Evolutionary conservation across 768 basidiomycete genomes (phyloP).

Genomic region (Roridomyces roridus): DNA sequence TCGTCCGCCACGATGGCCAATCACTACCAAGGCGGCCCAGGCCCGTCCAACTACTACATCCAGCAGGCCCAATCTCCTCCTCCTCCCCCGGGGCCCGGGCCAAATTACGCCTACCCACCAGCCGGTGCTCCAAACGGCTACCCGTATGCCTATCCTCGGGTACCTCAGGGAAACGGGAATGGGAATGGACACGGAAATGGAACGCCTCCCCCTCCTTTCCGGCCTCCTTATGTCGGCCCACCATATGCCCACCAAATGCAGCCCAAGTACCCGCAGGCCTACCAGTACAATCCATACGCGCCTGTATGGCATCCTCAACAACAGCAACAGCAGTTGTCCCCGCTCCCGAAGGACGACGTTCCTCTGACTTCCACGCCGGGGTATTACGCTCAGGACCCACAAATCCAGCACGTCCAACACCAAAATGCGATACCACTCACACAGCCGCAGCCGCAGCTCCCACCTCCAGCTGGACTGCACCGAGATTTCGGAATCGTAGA

Average conservation of each 20-base stretch:
- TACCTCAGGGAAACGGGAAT: neutral
- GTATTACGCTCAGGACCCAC: neutral
- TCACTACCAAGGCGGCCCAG: constrained; percentile 2
- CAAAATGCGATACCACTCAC: neutral
- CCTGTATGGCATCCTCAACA: neutral
- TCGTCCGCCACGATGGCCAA: constrained; percentile 8
- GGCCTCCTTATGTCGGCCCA: constrained; percentile 2
- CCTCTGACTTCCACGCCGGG: neutral
- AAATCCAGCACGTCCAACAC: neutral
- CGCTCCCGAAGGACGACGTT: constrained; percentile 9
- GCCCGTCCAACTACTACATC: constrained; percentile 13
- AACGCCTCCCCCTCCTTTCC: neutral
- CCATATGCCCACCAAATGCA: constrained; percentile 1
- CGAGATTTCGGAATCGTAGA: too few species aligned
- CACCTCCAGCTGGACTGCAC: neutral
- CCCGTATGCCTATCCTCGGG: constrained; percentile 1
- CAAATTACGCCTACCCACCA: constrained; percentile 1
- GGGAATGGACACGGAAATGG: neutral
- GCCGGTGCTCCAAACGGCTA: constrained; percentile 18
- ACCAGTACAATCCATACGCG: neutral
- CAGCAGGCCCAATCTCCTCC: constrained; percentile 7
- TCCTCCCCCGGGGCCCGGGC: neutral
- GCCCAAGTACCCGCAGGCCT: neutral
- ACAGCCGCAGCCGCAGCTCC: neutral
- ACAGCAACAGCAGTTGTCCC: constrained; percentile 13